These are phyloP conservation scores for Iodosphaeria phyllophila DNA, from an alignment of 2,329 filamentous ascomycete species.

Conservation along the genomic window DNA sequence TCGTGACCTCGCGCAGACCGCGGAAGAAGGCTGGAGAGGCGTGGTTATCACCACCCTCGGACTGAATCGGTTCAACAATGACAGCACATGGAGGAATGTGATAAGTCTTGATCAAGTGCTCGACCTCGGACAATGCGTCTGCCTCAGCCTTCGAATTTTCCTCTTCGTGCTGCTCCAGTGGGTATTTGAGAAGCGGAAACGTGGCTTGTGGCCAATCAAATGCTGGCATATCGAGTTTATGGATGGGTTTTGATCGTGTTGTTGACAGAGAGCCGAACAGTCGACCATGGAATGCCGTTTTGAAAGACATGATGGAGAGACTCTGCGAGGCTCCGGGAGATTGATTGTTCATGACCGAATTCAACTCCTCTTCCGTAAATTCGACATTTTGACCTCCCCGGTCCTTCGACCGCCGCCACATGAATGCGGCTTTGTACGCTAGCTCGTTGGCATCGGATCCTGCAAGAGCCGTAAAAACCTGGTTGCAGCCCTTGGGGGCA, in stretches of 20 bases:
- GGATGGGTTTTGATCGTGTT: slow-evolving; percentile 81
- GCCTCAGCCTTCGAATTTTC: slow-evolving; percentile 74
- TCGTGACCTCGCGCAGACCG: slow-evolving; percentile 61
- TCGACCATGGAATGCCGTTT: slow-evolving; percentile 74
- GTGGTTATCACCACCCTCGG: slow-evolving; percentile 89
- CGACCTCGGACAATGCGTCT: slow-evolving; percentile 65
- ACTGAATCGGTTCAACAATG: slow-evolving; percentile 80
- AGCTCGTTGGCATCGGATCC: slow-evolving; percentile 89
- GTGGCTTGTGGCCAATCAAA: slow-evolving; percentile 89
- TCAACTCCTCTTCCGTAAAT: slow-evolving; percentile 61
- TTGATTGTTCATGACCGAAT: slow-evolving; percentile 63
- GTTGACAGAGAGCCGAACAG: slow-evolving; percentile 77
- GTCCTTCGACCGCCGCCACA: slow-evolving; percentile 69
- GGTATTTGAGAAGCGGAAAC: slow-evolving; percentile 76
- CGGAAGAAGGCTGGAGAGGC: slow-evolving; percentile 76
- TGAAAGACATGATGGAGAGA: slow-evolving; percentile 78
- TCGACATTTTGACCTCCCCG: slow-evolving; percentile 62
- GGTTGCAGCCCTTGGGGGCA: slow-evolving; percentile 65
- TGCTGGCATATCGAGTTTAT: slow-evolving; percentile 86
- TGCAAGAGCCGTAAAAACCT: slow-evolving; percentile 80
- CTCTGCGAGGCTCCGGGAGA: slow-evolving; percentile 51
- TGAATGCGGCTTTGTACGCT: slow-evolving; percentile 90
- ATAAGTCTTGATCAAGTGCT: slow-evolving; percentile 62
- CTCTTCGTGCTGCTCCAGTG: slow-evolving; percentile 57
- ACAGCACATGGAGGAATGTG: slow-evolving; percentile 66